Conservation (phyloP, 495 filamentous ascomycete genomes). For the Daldinia bambusicola region DNA sequence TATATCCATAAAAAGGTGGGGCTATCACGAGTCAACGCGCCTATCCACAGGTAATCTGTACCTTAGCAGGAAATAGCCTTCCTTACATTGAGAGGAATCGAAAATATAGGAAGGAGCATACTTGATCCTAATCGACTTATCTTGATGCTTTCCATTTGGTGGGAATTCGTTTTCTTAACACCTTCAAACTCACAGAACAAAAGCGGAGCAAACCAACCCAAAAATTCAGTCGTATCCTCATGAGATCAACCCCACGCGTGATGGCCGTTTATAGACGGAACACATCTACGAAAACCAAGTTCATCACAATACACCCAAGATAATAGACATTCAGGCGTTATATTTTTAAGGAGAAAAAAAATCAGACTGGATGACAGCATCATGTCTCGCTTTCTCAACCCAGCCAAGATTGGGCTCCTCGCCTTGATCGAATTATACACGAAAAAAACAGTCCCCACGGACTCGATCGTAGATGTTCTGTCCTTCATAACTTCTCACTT, state of each 20-base stretch:
- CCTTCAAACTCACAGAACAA: neutral
- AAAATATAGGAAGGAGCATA: constrained; percentile 1
- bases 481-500: constrained; percentile 84
- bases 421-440: constrained; percentile 83
- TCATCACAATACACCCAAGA: neutral
- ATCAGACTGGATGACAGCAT: neutral
- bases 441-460: constrained; percentile 75
- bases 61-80: neutral
- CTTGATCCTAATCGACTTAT: neutral
- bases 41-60: neutral
- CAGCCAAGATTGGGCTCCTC: constrained; percentile 84
- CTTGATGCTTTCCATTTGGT: neutral
- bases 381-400: constrained; percentile 86
- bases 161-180: neutral
- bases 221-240: neutral
- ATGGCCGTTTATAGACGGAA: constrained; percentile 23
- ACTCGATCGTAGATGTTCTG: constrained; percentile 81
- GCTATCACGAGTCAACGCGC: neutral
- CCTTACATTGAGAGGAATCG: neutral
- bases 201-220: neutral
- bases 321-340: neutral
- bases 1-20: neutral
- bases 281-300: constrained; percentile 8
- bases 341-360: neutral
- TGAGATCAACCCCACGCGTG: constrained; percentile 19